A percentile compares a stretch with the other conserved stretches of the same genome.
phyloP scores from a whole-genome alignment of 345 rosid genomes.

The Abelmoschus esculentus region DNA sequence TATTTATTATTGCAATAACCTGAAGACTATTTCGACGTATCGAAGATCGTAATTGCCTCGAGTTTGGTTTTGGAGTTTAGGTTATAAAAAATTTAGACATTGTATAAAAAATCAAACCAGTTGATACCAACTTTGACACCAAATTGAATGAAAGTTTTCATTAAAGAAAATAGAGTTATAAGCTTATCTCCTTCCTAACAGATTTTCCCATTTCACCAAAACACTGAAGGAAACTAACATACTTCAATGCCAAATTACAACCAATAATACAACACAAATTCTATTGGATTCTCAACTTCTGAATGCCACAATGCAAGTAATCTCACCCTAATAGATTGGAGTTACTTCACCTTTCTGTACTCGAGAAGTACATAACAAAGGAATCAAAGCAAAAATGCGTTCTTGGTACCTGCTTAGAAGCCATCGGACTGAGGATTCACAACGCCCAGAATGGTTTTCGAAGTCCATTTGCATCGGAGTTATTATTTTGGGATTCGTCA shows the following conservation, averaged over 20 bases:
- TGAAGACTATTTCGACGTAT: too few relatives aligned
- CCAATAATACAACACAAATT: not conserved
- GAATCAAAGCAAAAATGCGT: not conserved
- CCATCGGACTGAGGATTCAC: constrained; percentile 11
- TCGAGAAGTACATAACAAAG: not conserved
- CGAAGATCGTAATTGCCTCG: too few relatives aligned
- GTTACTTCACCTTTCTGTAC: not conserved
- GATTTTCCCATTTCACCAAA: constrained; percentile 27
- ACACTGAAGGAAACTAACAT: not conserved
- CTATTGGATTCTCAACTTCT: not conserved
- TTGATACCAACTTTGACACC: too few relatives aligned
- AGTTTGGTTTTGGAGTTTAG: too few relatives aligned
- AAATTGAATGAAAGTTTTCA: too few relatives aligned
- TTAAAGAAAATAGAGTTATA: too few relatives aligned
- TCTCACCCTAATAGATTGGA: not conserved
- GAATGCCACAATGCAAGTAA: not conserved
- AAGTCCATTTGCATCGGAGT: constrained; percentile 11
- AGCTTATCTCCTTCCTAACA: too few relatives aligned
- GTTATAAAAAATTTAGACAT: too few relatives aligned
- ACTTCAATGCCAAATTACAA: not conserved
- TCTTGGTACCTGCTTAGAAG: not conserved
- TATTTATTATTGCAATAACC: too few relatives aligned
- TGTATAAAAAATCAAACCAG: too few relatives aligned
- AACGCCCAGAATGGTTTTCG: constrained; percentile 65
- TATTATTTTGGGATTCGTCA: constrained; percentile 18